Evolutionary conservation across 129 eudicot genomes (phyloP).

Genomic region (Chrysanthemum seticuspe): DNA sequence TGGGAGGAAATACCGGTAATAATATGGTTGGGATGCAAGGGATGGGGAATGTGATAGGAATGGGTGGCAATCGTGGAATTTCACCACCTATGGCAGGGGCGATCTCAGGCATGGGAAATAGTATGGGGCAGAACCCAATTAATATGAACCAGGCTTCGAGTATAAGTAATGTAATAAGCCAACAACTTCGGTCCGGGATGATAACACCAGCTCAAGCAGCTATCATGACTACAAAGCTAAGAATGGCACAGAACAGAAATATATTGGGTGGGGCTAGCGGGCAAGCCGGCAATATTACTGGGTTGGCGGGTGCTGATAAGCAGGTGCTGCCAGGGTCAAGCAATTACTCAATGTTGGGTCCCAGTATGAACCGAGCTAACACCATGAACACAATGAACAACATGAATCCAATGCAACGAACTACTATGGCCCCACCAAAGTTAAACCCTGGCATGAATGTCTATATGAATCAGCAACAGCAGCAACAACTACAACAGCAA

Average conservation of each 20-base stretch:
- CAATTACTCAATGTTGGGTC: conserved; percentile 75
- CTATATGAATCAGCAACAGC: conserved; percentile 63
- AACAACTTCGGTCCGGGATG: conserved; percentile 53
- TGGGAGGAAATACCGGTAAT: conserved; percentile 64
- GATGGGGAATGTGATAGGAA: conserved; percentile 68
- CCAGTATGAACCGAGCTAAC: conserved; percentile 51
- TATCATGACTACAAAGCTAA: conserved; percentile 45
- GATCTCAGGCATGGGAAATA: conserved; percentile 54
- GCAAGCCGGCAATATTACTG: conserved; percentile 51
- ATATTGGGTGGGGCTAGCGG: conserved; percentile 44
- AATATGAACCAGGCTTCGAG: conserved; percentile 60
- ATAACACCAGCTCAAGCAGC: conserved; percentile 55
- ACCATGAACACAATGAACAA: conserved; percentile 42
- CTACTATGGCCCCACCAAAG: conserved; percentile 74
- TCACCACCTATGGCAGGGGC: conserved; percentile 76
- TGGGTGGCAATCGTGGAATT: conserved; percentile 63
- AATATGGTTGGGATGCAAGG: conserved; percentile 83
- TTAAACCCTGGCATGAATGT: conserved; percentile 60
- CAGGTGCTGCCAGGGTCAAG: conserved; percentile 74
- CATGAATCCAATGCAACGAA: conserved; percentile 68
- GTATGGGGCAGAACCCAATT: conserved; percentile 56
- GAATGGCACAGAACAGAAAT: conserved; percentile 51
- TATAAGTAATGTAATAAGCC: conserved; percentile 59
- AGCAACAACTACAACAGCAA: conserved; percentile 49
- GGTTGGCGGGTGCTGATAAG: conserved; percentile 59